Evolutionary conservation across 352 stramenopile genomes (phyloP).

Genomic region (Phytophthora pini): DNA sequence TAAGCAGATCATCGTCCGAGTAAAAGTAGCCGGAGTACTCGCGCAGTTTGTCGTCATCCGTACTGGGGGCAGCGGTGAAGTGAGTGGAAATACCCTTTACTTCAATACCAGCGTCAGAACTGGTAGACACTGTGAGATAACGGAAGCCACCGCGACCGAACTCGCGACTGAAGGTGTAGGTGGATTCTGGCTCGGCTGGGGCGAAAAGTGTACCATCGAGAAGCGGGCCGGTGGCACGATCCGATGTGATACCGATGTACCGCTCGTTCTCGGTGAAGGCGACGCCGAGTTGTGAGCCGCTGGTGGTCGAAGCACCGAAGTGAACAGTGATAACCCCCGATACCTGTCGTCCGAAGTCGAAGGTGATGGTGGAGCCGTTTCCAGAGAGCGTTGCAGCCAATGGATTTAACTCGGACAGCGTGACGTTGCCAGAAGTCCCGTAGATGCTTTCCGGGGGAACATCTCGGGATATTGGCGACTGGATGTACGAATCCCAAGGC

Average conservation of each 20-base stretch:
- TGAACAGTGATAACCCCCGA: slow-evolving; percentile 9
- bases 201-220: slow-evolving; percentile 44
- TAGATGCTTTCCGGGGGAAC: slow-evolving; percentile 11
- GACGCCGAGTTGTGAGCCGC: slow-evolving; percentile 19
- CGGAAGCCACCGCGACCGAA: slow-evolving; percentile 38
- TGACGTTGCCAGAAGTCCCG: slow-evolving; percentile 12
- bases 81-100: slow-evolving; percentile 30
- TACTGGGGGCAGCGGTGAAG: slow-evolving; percentile 35
- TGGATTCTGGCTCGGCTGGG: slow-evolving; percentile 15
- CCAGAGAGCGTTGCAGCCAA: slow-evolving; percentile 24
- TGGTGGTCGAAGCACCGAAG: slow-evolving; percentile 32
- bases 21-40: slow-evolving; percentile 48
- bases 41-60: slow-evolving; percentile 27
- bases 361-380: slow-evolving; percentile 36
- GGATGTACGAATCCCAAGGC: slow-evolving; percentile 27
- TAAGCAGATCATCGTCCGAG: slow-evolving; percentile 43
- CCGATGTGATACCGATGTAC: slow-evolving; percentile 42
- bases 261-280: slow-evolving; percentile 38
- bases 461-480: slow-evolving; percentile 23
- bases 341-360: slow-evolving; percentile 42
- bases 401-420: background rate
- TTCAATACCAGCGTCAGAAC: slow-evolving; percentile 15
- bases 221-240: slow-evolving; percentile 25
- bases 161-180: slow-evolving; percentile 38
- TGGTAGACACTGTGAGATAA: slow-evolving; percentile 39